phyloP scores from a whole-genome alignment of 2,329 filamentous ascomycete genomes.

The Knufia fluminis region DNA sequence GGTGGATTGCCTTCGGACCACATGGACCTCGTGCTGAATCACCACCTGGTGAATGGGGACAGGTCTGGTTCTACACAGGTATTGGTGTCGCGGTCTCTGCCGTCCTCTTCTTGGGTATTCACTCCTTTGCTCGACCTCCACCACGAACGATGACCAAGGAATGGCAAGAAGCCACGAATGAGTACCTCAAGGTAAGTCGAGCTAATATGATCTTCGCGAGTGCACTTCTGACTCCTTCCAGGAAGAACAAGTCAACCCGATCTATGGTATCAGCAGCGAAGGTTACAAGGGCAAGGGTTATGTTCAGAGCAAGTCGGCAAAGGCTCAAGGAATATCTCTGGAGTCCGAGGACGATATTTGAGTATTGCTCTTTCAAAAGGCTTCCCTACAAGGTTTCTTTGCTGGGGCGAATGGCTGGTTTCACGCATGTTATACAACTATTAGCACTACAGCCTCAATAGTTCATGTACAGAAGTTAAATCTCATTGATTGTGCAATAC shows the following conservation, averaged over 20 bases:
- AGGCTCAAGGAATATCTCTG: constrained; percentile 25
- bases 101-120: constrained; percentile 62
- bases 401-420: neutral
- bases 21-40: constrained; percentile 81
- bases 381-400: neutral
- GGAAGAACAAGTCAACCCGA: constrained; percentile 75
- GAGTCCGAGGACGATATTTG: constrained; percentile 15
- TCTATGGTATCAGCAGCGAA: constrained; percentile 72
- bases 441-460: constrained; percentile 4
- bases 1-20: constrained; percentile 97
- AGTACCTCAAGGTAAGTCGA: constrained; percentile 70
- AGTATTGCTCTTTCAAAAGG: neutral
- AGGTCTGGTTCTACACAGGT: constrained; percentile 63
- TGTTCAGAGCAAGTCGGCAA: constrained; percentile 53
- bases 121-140: constrained; percentile 59
- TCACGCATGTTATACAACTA: neutral
- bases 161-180: constrained; percentile 91
- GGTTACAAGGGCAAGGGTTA: constrained; percentile 69
- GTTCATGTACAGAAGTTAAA: constrained; percentile 8
- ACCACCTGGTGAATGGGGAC: constrained; percentile 76
- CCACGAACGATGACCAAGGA: constrained; percentile 92
- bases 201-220: neutral
- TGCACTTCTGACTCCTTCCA: constrained; percentile 31
- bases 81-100: constrained; percentile 59
- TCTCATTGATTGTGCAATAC: constrained; percentile 6